Evolutionary conservation across 192 early-diverging fungal species (phyloP), one percentile per base, ranked within the genome.

Genomic region (Kickxella alabastrina): DNA sequence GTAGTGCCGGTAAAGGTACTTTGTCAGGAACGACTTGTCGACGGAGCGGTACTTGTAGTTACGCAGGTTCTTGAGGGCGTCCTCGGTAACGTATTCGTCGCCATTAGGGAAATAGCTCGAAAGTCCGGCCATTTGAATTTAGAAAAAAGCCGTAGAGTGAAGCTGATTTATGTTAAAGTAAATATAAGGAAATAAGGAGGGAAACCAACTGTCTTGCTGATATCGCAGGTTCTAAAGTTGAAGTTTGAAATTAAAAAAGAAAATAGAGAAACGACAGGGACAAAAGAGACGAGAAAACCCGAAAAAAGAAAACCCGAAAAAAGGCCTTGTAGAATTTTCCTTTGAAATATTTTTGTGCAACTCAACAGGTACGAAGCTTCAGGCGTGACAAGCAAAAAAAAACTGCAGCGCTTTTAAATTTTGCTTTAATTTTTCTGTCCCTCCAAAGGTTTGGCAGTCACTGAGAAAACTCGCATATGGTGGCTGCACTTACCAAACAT

Each of bases 1-100:
- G 68, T 93, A 95, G 57, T 85, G 91, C 22, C 68, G 77, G 21
- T 93, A 77, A 23, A 95, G 72, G 60, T 92, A 91, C 45, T 87
- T 83, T 26, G 89, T 83, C 21, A 91, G 64, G 31, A 83, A 85
- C 13, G 90, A 92, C 80, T 91, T 85, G 73, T 92, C 91, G 24
- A 89, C 78, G 12, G 86, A 79, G 21, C 77, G 73, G 67, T 92
- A 92, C 61, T 80, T 82, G 84, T 92, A 92, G 44, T 82, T 73
- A 56, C 79, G 80, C 63, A 92, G 70, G 75, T 87, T 85, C 55
- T 77, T 70, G 36, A 90, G 80, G 32, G 72, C 79, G 43, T 79
- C 74, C 54, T 88, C 81, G 26, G 81, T 77, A 58, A 89, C 83
- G 66, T 84, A 87, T 52, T 66, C 70, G 67, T 75, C 63, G 38